A percentile compares a stretch with the other conserved stretches of the same genome.
Evolutionary conservation across 75 land plant species (phyloP).

Genomic region (Pseudotsuga menziesii): DNA sequence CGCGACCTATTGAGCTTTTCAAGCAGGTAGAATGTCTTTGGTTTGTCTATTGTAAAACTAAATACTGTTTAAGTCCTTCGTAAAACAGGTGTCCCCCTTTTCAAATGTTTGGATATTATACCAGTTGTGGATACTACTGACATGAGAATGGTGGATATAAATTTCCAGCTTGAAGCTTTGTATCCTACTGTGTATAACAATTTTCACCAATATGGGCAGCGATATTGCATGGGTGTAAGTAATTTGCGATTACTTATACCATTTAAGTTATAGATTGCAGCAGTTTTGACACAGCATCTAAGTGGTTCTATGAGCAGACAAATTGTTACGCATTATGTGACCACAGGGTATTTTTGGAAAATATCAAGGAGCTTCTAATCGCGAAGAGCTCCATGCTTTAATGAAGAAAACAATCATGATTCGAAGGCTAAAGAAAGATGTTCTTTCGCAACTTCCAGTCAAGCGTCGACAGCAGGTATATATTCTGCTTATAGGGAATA

Average conservation of each 20-base stretch:
- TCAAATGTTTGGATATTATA: neutral
- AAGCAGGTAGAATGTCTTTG: conserved; percentile 61
- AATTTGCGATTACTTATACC: neutral
- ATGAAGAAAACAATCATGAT: conserved; percentile 95
- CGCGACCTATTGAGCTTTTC: conserved; percentile 92
- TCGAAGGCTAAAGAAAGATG: conserved; percentile 91
- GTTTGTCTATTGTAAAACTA: neutral
- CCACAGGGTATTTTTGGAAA: conserved; percentile 78
- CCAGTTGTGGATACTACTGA: neutral
- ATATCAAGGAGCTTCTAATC: conserved; percentile 94
- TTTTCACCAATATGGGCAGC: conserved; percentile 87
- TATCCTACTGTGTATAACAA: conserved; percentile 78
- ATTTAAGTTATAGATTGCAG: neutral
- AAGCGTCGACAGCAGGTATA: conserved; percentile 93
- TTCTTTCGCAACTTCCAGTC: conserved; percentile 80
- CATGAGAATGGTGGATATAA: neutral
- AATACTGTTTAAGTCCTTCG: neutral
- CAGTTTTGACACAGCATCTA: neutral
- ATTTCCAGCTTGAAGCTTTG: conserved; percentile 79
- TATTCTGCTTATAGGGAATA: neutral
- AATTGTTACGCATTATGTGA: neutral
- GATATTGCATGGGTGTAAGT: conserved; percentile 97
- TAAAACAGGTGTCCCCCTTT: neutral
- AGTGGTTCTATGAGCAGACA: neutral
- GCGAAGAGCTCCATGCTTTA: conserved; percentile 88